phyloP scores from a whole-genome alignment of 495 filamentous ascomycete genomes.

The Amorphotheca resinae region DNA sequence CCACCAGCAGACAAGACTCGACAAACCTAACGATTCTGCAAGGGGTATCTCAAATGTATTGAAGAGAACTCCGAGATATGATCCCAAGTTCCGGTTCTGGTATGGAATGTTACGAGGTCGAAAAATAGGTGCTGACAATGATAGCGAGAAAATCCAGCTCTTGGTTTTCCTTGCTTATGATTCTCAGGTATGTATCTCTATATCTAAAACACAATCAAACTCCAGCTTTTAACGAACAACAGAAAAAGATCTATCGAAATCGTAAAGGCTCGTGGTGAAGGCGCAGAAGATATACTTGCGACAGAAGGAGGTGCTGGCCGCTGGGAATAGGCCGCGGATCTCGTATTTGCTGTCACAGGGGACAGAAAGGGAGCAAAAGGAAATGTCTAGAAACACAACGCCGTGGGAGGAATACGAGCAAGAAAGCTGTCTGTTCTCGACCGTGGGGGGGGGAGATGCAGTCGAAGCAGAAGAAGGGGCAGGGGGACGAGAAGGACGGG shows the following conservation, averaged over 20 bases:
- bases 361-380: background rate
- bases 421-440: background rate
- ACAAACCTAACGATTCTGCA: background rate
- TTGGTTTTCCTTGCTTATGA: background rate
- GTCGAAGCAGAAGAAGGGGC: too few relatives aligned
- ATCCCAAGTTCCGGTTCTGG: background rate
- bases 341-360: constrained; percentile 1
- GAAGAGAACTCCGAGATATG: background rate
- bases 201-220: background rate
- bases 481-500: background rate
- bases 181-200: background rate
- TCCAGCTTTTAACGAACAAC: background rate
- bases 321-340: background rate
- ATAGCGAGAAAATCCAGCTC: constrained; percentile 2
- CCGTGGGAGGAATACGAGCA: constrained; percentile 2
- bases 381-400: constrained; percentile 5
- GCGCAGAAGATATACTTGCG: background rate
- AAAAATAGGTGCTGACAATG: background rate
- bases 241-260: constrained; percentile 1
- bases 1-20: background rate
- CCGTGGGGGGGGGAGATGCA: too few relatives aligned
- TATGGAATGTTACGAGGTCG: background rate
- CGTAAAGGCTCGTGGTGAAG: background rate
- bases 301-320: background rate
- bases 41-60: background rate